These are phyloP conservation scores for Xylariomycetidae sp. DNA, from an alignment of 2,329 filamentous ascomycete genomes.

Conservation along the genomic window DNA sequence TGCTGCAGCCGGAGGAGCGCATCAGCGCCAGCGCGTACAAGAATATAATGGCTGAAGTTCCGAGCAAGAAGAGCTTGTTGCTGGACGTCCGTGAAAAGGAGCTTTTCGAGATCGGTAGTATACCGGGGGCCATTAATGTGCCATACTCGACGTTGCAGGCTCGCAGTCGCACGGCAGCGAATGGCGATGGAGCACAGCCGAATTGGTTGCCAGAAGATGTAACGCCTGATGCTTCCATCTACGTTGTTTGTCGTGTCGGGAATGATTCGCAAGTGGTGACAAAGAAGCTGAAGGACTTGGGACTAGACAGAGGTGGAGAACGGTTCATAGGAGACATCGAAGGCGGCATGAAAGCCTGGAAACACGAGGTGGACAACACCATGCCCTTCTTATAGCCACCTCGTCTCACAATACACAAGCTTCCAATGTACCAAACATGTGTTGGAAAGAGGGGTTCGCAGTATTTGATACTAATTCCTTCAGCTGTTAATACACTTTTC, in stretches of 20 bases:
- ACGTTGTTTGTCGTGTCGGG: slow-evolving; percentile 67
- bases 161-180: slow-evolving; percentile 11
- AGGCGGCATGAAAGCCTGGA: slow-evolving; percentile 70
- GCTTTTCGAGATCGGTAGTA: slow-evolving; percentile 73
- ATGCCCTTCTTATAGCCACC: slow-evolving; percentile 44
- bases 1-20: slow-evolving; percentile 59
- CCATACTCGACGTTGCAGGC: slow-evolving; percentile 53
- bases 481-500: slow-evolving; percentile 20
- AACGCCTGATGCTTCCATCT: slow-evolving; percentile 48
- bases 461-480: slow-evolving; percentile 20
- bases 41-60: slow-evolving; percentile 11
- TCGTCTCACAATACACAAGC: slow-evolving; percentile 1
- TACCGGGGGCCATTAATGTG: slow-evolving; percentile 71
- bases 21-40: slow-evolving; percentile 60
- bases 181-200: slow-evolving; percentile 13
- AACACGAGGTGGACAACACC: slow-evolving; percentile 54
- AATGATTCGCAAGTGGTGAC: slow-evolving; percentile 73
- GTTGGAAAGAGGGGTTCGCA: slow-evolving; percentile 16
- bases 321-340: slow-evolving; percentile 64
- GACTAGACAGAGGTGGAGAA: slow-evolving; percentile 43
- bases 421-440: background rate
- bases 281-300: slow-evolving; percentile 57
- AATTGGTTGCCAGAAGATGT: slow-evolving; percentile 35
- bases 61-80: slow-evolving; percentile 44
- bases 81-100: slow-evolving; percentile 81